These are phyloP conservation scores for Jatropha curcas DNA, from an alignment of 345 rosid genomes.

Conservation along the genomic window DNA sequence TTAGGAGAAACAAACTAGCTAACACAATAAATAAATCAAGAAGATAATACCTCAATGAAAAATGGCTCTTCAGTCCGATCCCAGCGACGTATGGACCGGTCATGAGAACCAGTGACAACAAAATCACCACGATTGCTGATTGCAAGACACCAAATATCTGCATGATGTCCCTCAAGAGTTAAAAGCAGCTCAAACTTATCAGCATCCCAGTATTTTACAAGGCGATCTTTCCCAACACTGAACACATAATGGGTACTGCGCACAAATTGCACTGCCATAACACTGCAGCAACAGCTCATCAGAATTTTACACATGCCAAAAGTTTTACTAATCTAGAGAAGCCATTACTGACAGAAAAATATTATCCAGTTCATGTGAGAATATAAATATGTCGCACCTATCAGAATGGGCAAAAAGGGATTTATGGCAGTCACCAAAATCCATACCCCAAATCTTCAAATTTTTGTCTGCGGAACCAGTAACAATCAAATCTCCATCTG, in stretches of 20 bases:
- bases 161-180: slow-evolving; percentile 94
- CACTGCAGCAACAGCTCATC: slow-evolving; percentile 56
- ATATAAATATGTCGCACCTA: slow-evolving; percentile 47
- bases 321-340: neutral
- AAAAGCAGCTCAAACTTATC: slow-evolving; percentile 93
- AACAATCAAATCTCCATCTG: slow-evolving; percentile 91
- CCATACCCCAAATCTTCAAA: slow-evolving; percentile 95
- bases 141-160: slow-evolving; percentile 92
- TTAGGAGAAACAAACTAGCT: neutral
- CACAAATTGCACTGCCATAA: slow-evolving; percentile 91
- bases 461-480: slow-evolving; percentile 98
- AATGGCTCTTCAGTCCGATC: slow-evolving; percentile 96
- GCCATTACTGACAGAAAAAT: slow-evolving; percentile 2
- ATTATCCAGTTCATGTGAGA: neutral
- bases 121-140: slow-evolving; percentile 86
- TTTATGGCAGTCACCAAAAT: slow-evolving; percentile 96
- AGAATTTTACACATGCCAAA: slow-evolving; percentile 15
- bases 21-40: neutral
- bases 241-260: slow-evolving; percentile 85
- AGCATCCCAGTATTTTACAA: slow-evolving; percentile 97
- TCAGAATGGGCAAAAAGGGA: slow-evolving; percentile 95
- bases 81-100: slow-evolving; percentile 96
- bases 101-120: slow-evolving; percentile 96
- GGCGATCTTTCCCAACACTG: slow-evolving; percentile 88
- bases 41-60: slow-evolving; percentile 74